Base-by-base conservation (phyloP, 495 filamentous ascomycete genomes). In the Cladorrhinum samala region DNA sequence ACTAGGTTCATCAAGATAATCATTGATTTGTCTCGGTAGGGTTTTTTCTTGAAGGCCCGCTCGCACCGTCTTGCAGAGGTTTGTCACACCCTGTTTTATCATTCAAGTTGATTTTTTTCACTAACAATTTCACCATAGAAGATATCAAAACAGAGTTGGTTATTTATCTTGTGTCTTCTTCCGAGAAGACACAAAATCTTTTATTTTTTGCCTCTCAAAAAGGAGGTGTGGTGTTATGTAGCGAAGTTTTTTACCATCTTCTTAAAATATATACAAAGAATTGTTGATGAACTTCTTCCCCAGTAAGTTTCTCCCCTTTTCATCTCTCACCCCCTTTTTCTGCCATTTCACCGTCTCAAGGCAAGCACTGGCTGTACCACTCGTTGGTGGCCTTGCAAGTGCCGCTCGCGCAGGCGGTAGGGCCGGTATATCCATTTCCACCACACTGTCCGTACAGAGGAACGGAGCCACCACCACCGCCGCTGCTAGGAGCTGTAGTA, bases 371-470 rank as follows among this genome's bases (percentile, higher is more conserved):
- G 39, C 59, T 62, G 13, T 67, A 67, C 42, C 50, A 67, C 30
- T 65, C 27, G 40, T 67, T 67, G 8, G 46, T 46, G 7, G 16
- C 52, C 55, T 52, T 63, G 64, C 64, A 67, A 1, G 42, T 65
- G 8, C 62, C 62, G 56, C 44, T 20, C 1, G 59, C 56, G 38
- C 62, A 65, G 16, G 24, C 37, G 24, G 56, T 65, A 17, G 62
- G 54, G 13, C 59, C 62, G 16, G 59, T 53, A 18, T 56, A 65
- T 24, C 62, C 62, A n/a, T 55, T 25, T 4, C 62, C 62, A 36
- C 62, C 59, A 45, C 62, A 65, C 62, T 65, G 62, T 18, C 45
- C 62, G n/a, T 61, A 65, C 2, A 65, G 56, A 7, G 59, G 46
- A 7, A 43, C 52, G 18, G 44, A 37, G 3, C 53, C 55, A 16